A percentile compares a stretch with the other conserved stretches of the same genome.
These are phyloP conservation scores for Plectosphaerella cucumerina DNA, from an alignment of 2,329 filamentous ascomycete species.

Conservation along the genomic window DNA sequence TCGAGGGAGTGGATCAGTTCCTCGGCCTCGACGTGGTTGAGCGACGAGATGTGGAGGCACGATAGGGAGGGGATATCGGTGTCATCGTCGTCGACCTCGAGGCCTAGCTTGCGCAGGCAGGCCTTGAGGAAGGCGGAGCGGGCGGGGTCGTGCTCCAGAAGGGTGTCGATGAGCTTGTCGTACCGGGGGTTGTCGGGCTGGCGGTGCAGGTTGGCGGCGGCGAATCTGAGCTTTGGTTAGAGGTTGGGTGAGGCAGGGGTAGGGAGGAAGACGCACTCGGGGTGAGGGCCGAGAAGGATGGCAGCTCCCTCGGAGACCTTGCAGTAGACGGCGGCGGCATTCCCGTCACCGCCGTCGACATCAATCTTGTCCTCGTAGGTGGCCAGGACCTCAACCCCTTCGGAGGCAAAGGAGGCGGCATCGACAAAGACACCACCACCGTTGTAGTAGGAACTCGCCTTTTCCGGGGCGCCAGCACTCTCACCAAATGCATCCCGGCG, in stretches of 20 bases:
- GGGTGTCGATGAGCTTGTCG: slow-evolving; percentile 58
- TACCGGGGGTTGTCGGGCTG: slow-evolving; percentile 67
- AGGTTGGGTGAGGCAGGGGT: background rate
- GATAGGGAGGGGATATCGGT: slow-evolving; percentile 75
- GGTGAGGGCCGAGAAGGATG: slow-evolving; percentile 83
- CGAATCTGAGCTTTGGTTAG: slow-evolving; percentile 59
- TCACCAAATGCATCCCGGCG: slow-evolving; percentile 54
- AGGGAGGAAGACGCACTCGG: slow-evolving; percentile 61
- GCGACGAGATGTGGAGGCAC: slow-evolving; percentile 73
- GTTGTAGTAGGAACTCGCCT: slow-evolving; percentile 82
- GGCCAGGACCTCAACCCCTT: slow-evolving; percentile 76
- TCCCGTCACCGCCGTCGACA: slow-evolving; percentile 69
- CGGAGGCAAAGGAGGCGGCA: slow-evolving; percentile 54
- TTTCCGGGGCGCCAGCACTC: slow-evolving; percentile 43
- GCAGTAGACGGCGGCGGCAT: slow-evolving; percentile 79
- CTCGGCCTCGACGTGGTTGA: slow-evolving; percentile 58
- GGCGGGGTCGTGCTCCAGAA: slow-evolving; percentile 65
- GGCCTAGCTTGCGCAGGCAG: slow-evolving; percentile 73
- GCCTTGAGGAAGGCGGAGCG: slow-evolving; percentile 74
- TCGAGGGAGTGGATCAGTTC: slow-evolving; percentile 63
- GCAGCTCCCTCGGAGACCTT: slow-evolving; percentile 76
- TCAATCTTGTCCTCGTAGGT: slow-evolving; percentile 71
- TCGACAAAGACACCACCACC: slow-evolving; percentile 92
- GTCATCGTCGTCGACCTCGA: slow-evolving; percentile 70
- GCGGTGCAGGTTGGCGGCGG: slow-evolving; percentile 69